Conservation (phyloP, 805 yeast species). For the Suhomyces emberorum region DNA sequence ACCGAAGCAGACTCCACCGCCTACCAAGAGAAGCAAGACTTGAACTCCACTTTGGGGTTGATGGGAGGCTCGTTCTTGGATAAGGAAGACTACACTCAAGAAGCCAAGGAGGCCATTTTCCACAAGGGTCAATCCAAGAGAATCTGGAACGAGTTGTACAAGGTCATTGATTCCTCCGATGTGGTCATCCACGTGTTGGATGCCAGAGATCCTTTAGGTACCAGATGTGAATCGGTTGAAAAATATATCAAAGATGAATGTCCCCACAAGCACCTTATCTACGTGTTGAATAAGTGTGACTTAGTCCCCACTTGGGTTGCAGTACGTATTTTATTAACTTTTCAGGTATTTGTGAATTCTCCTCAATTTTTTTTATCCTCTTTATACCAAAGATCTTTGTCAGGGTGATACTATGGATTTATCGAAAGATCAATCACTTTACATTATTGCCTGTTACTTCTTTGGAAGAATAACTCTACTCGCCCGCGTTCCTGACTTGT, state of each 20-base stretch:
- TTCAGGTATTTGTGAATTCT: conserved; percentile 7
- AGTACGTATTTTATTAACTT: conserved; percentile 58
- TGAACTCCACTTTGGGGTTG: conserved; percentile 71
- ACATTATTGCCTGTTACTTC: conserved; percentile 88
- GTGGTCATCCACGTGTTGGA: conserved; percentile 95
- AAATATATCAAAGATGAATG: conserved; percentile 90
- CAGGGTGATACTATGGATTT: conserved; percentile 54
- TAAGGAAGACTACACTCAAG: conserved; percentile 81
- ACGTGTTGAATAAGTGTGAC: conserved; percentile 95
- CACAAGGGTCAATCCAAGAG: conserved; percentile 97
- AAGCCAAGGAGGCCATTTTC: conserved; percentile 94
- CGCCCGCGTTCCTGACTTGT: conserved; percentile 46
- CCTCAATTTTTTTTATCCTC: conserved; percentile 9
- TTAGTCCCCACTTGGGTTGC: conserved; percentile 99
- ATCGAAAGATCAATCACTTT: conserved; percentile 22
- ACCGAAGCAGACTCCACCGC: conserved; percentile 55
- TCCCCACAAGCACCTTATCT: conserved; percentile 93
- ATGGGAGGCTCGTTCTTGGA: conserved; percentile 63
- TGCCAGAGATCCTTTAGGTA: conserved; percentile 97
- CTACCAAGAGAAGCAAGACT: conserved; percentile 73
- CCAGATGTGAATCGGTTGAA: conserved; percentile 91
- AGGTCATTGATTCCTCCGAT: conserved; percentile 96
- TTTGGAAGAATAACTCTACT: conserved; percentile 80
- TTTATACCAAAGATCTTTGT: conserved; percentile 79
- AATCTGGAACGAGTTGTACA: conserved; percentile 96